Evolutionary conservation across 1,284 basidiomycete genomes (phyloP).

Genomic region (Ganoderma resinaceum): DNA sequence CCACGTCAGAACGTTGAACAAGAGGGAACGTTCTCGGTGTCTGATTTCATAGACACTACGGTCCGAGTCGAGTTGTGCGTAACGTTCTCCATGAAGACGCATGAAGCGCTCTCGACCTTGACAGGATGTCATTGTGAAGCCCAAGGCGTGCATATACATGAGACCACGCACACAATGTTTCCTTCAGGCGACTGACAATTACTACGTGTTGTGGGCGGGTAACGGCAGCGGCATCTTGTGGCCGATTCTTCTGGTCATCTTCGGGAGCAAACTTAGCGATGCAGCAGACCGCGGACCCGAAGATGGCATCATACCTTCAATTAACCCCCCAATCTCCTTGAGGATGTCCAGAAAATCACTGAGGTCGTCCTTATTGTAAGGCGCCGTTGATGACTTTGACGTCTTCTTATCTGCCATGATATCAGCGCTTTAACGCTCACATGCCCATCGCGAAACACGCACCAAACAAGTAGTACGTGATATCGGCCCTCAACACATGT

Average conservation of each 20-base stretch:
- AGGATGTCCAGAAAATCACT: conserved; percentile 11
- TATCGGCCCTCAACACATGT: conserved; percentile 2
- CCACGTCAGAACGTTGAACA: conserved; percentile 32
- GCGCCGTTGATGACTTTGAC: conserved; percentile 27
- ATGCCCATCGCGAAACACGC: neutral
- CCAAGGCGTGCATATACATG: too few relatives aligned
- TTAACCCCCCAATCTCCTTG: conserved; percentile 7
- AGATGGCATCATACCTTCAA: too few relatives aligned
- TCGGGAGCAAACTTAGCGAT: neutral
- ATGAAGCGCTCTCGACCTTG: conserved; percentile 27
- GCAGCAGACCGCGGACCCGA: neutral
- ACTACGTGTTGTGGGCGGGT: neutral
- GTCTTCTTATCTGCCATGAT: conserved; percentile 29
- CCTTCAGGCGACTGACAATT: conserved; percentile 1
- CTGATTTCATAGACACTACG: conserved; percentile 22
- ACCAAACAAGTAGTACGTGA: conserved; percentile 24
- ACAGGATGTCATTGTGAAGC: neutral
- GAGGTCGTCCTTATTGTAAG: conserved; percentile 24
- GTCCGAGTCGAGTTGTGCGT: conserved; percentile 33
- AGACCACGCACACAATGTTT: neutral
- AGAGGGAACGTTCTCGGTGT: conserved; percentile 13
- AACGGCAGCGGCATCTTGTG: neutral
- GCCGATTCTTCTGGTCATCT: neutral
- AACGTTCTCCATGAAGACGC: conserved; percentile 33
- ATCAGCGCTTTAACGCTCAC: too few relatives aligned